These are phyloP conservation scores for Citropsis articulata DNA, from an alignment of 345 rosid genomes.

Conservation along the genomic window DNA sequence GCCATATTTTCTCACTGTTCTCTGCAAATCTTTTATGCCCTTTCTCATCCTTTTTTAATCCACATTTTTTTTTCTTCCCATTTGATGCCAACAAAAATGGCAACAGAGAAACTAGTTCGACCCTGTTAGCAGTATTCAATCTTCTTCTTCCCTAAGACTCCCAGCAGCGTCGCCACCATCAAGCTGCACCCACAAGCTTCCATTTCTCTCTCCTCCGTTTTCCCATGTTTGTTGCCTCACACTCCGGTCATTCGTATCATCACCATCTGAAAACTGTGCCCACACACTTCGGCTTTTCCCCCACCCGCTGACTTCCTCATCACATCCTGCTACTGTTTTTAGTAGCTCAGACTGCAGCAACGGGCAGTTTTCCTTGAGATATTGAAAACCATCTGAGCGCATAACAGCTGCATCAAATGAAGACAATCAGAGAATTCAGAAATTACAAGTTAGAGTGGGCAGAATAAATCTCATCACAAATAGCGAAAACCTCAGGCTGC, in stretches of 20 bases:
- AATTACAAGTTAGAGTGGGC: background rate
- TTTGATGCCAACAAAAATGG: background rate
- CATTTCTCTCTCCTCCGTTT: slow-evolving; percentile 63
- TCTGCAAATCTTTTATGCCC: background rate
- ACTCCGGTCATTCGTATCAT: slow-evolving; percentile 54
- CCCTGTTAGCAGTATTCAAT: slow-evolving; percentile 17
- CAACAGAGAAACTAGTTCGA: background rate
- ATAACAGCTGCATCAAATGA: slow-evolving; percentile 54
- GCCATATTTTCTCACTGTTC: slow-evolving; percentile 9
- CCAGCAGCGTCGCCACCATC: slow-evolving; percentile 41
- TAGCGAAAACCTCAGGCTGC: slow-evolving; percentile 29
- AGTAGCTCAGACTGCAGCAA: slow-evolving; percentile 68
- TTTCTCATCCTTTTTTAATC: background rate
- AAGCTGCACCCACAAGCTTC: slow-evolving; percentile 60
- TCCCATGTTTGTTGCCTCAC: slow-evolving; percentile 62
- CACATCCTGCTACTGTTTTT: slow-evolving; percentile 74
- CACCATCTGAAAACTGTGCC: slow-evolving; percentile 69
- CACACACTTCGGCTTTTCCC: slow-evolving; percentile 66
- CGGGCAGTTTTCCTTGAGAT: slow-evolving; percentile 64
- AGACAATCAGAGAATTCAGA: slow-evolving; percentile 3
- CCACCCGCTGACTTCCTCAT: slow-evolving; percentile 56
- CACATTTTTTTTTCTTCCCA: background rate
- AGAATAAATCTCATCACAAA: slow-evolving; percentile 2
- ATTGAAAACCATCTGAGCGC: slow-evolving; percentile 67
- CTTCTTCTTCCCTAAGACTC: slow-evolving; percentile 48